Conservation (phyloP, 306 rosid genomes). For the Castanea crenata region DNA sequence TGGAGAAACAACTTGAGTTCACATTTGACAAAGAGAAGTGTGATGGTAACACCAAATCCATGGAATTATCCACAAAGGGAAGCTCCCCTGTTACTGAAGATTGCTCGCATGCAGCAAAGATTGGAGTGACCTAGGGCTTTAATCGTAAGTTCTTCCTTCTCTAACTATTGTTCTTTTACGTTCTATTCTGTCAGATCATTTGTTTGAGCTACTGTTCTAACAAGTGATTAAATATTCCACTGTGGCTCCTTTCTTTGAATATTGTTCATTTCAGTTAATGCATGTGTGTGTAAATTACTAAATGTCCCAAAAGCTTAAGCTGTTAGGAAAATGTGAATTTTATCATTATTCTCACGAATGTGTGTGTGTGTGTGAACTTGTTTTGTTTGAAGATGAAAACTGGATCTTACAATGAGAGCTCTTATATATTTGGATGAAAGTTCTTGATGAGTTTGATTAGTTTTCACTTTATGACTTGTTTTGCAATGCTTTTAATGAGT, state of each 20-base stretch:
- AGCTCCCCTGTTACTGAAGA: slow-evolving; percentile 40
- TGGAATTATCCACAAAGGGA: slow-evolving; percentile 39
- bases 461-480: neutral
- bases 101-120: slow-evolving; percentile 45
- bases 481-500: neutral
- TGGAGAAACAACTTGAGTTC: slow-evolving; percentile 90
- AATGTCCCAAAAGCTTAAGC: too few relatives aligned
- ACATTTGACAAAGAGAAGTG: slow-evolving; percentile 63
- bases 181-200: neutral
- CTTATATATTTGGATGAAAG: neutral
- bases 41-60: slow-evolving; percentile 35
- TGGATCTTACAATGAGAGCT: neutral
- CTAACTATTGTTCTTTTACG: slow-evolving; percentile 7
- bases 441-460: neutral
- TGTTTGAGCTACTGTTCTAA: neutral
- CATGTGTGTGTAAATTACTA: neutral
- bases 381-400: neutral
- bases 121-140: slow-evolving; percentile 53
- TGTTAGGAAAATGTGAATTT: too few relatives aligned
- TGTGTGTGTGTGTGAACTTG: neutral
- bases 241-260: neutral
- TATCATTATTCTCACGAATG: too few relatives aligned
- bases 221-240: neutral
- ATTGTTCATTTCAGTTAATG: neutral
- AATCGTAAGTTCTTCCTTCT: slow-evolving; percentile 41